Evolutionary conservation across 2,329 filamentous ascomycete species (phyloP).

Genomic region (Colletotrichum sp.): DNA sequence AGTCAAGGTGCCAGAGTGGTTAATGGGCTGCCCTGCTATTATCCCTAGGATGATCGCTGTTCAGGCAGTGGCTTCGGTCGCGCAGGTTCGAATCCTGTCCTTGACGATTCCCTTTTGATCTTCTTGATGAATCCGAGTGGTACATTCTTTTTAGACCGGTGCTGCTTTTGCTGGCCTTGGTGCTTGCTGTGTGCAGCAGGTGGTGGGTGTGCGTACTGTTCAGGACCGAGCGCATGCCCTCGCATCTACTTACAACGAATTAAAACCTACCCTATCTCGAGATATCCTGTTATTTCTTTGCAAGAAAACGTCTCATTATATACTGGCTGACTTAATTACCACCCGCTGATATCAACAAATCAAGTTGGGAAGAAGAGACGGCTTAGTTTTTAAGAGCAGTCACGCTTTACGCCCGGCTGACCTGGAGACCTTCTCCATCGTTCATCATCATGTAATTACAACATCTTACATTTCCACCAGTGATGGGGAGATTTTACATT

Average conservation of each 20-base stretch:
- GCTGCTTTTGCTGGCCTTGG: not conserved
- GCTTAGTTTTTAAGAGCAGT: not conserved
- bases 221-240: not conserved
- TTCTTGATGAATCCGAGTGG: not conserved
- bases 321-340: not conserved
- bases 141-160: not conserved
- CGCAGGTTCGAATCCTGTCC: conserved; percentile 9
- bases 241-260: not conserved
- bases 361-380: not conserved
- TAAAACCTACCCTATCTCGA: not conserved
- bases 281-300: not conserved
- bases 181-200: not conserved
- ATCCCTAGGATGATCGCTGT: not conserved
- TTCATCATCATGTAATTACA: not conserved
- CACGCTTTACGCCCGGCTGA: not conserved
- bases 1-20: conserved; percentile 13
- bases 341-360: not conserved
- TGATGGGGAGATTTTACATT: not conserved
- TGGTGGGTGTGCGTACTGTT: not conserved
- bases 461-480: not conserved
- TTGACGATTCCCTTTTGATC: not conserved
- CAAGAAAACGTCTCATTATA: not conserved
- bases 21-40: conserved; percentile 11
- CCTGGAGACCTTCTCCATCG: not conserved
- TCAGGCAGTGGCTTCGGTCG: conserved; percentile 11